Evolutionary conservation across 2,329 filamentous ascomycete species (phyloP), one percentile per base, ranked within the genome.

Genomic region (Coniochaeta ligniaria): DNA sequence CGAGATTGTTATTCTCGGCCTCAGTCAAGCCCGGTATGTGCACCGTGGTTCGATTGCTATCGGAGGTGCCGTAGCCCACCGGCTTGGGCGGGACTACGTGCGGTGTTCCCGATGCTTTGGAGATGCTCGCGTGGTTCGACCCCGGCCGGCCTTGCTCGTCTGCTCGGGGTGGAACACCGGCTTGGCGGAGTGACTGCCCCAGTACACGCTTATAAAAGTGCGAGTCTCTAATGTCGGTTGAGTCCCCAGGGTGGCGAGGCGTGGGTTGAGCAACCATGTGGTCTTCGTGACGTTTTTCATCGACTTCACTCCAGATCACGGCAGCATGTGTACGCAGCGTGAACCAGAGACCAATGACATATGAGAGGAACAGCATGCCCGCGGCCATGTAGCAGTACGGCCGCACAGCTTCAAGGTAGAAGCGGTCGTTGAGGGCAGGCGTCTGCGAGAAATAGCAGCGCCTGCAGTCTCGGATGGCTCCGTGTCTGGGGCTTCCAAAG

Each of bases 291-390:
- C 85, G 88, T 75, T 92, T 93, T 74, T 93, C 90, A 43, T 93
- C 90, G 2, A 82, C 72, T 63, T 97, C 93, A 68, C 92, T 95
- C 95, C 95, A 99, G 66, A 99, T 99, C 54, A 97, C 90, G 5
- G 96, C 93, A 4, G 95, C 95, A 71, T 99, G 95, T 0, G 95
- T 99, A 64, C 95, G 85, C 22, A 99, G 83, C 0, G 95, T 99
- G 74, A 99, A 99, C 82, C 95, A 91, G 16, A 99, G 80, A 26
- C 95, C 95, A 62, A 98, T 95, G 38, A 95, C 80, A 71, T 99
- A 99, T 1, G 93, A 96, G 31, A 96, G 78, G 76, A 99, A 98
- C 16, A 99, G 80, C 70, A 96, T 82, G 4, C 88, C 76, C 0
- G 95, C 92, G 5, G 92, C 89, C 69, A 96, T 85, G 80, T 93